A percentile compares a stretch with the other conserved stretches of the same genome.
Conservation (phyloP, 129 eudicot species). For the Deinandra increscens region DNA sequence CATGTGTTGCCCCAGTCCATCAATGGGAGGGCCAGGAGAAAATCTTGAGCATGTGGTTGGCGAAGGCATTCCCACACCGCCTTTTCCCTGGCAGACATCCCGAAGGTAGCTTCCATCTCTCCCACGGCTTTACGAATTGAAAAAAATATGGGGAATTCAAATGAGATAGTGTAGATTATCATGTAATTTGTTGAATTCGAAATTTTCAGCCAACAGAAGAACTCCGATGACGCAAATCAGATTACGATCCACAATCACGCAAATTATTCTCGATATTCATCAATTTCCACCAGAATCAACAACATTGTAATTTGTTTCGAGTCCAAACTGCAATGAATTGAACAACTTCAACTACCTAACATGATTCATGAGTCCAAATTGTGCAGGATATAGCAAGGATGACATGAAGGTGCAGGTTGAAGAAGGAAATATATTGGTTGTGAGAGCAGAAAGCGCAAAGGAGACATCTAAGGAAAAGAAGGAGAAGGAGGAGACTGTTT, state of each 20-base stretch:
- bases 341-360: not conserved
- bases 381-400: conserved; percentile 73
- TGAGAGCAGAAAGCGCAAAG: conserved; percentile 55
- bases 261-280: not conserved
- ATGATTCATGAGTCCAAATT: not conserved
- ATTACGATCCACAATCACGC: not conserved
- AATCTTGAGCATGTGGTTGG: no score
- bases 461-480: conserved; percentile 44
- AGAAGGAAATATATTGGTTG: conserved; percentile 67
- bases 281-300: no score
- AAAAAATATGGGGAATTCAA: no score
- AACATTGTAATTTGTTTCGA: no score
- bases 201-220: not conserved
- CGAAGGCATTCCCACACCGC: no score
- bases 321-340: not conserved
- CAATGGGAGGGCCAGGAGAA: no score
- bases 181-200: not conserved
- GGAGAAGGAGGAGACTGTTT: conserved; percentile 58
- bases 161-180: not conserved
- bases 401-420: conserved; percentile 82
- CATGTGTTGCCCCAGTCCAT: no score
- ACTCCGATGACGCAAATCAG: not conserved
- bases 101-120: no score
- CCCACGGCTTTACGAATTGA: no score
- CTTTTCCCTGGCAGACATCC: no score